Conservation (phyloP, 441 rosid species). For the Erodium moschatum region DNA sequence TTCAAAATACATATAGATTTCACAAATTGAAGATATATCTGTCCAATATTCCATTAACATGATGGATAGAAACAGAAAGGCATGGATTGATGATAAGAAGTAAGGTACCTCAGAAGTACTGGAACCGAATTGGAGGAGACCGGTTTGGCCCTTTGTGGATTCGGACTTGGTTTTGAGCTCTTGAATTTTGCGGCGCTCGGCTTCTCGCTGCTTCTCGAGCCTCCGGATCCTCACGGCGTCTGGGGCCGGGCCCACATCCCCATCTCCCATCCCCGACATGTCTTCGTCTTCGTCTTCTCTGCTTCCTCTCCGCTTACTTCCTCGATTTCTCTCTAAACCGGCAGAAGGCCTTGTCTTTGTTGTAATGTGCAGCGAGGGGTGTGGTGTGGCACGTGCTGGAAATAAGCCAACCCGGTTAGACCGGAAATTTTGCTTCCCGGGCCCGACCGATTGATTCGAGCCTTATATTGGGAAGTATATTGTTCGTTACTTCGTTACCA, state of each 20-base stretch:
- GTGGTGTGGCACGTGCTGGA: too few relatives aligned
- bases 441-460: too few relatives aligned
- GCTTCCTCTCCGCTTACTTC: background rate
- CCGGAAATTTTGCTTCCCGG: too few relatives aligned
- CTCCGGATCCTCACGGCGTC: constrained; percentile 94
- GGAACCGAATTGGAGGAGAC: constrained; percentile 93
- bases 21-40: background rate
- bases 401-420: too few relatives aligned
- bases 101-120: constrained; percentile 71
- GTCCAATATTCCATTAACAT: too few relatives aligned
- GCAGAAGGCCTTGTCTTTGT: background rate
- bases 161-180: constrained; percentile 84
- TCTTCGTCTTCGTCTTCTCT: constrained; percentile 12
- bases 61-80: background rate
- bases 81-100: background rate
- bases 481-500: too few relatives aligned
- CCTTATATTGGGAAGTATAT: too few relatives aligned
- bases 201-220: constrained; percentile 92
- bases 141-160: constrained; percentile 63
- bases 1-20: background rate
- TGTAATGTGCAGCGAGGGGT: background rate
- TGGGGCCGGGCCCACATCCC: constrained; percentile 94
- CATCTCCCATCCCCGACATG: constrained; percentile 99
- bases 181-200: constrained; percentile 85
- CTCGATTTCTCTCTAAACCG: background rate